phyloP scores from a whole-genome alignment of 345 rosid genomes.

The Isatis tinctoria region DNA sequence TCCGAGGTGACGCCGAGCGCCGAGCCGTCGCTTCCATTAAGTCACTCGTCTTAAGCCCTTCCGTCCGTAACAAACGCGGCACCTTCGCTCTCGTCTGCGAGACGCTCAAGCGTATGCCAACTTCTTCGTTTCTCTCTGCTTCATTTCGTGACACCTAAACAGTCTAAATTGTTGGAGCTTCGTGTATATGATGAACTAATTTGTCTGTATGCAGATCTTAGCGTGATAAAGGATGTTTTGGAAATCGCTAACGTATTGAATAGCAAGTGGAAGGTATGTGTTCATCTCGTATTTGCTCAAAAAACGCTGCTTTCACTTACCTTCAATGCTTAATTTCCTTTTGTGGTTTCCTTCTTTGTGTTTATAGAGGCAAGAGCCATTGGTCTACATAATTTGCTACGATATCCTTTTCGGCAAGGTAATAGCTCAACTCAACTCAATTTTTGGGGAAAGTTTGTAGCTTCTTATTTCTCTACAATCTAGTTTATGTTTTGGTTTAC shows the following conservation, averaged over 20 bases:
- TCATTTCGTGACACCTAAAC: not conserved
- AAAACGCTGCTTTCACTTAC: not conserved
- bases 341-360: not conserved
- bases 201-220: constrained; percentile 50
- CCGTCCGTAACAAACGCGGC: constrained; percentile 74
- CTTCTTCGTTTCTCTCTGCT: not conserved
- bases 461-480: too few species aligned
- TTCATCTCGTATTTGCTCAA: not conserved
- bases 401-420: constrained; percentile 87
- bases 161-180: not conserved
- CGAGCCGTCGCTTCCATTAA: constrained; percentile 78
- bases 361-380: constrained; percentile 68
- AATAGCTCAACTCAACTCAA: not conserved
- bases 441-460: not conserved
- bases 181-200: not conserved
- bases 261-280: constrained; percentile 74
- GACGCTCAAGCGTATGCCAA: constrained; percentile 68
- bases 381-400: constrained; percentile 61
- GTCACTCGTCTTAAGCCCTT: constrained; percentile 74
- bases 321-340: not conserved
- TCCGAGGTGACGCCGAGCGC: constrained; percentile 75
- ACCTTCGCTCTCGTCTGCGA: constrained; percentile 93
- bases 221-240: constrained; percentile 63
- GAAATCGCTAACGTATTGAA: constrained; percentile 52
- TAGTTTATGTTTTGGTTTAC: too few species aligned